phyloP scores from a whole-genome alignment of 768 basidiomycete species.

The Psilocybe subaeruginosa region DNA sequence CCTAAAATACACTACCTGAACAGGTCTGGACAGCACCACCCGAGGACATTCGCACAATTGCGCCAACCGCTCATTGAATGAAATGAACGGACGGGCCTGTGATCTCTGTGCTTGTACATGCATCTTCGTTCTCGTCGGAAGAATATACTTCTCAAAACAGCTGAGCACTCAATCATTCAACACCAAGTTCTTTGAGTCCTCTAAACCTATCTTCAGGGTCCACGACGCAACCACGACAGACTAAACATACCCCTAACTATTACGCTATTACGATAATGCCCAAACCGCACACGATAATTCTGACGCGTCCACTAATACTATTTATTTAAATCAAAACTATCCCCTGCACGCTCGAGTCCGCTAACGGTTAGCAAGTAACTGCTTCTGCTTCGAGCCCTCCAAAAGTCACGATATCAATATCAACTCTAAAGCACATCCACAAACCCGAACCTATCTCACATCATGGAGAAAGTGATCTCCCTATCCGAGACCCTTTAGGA shows the following conservation, averaged over 20 bases:
- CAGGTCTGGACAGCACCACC: neutral
- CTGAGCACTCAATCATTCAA: too few relatives aligned
- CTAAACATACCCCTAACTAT: too few relatives aligned
- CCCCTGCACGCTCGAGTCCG: neutral
- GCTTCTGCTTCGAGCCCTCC: neutral
- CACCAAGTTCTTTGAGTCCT: too few relatives aligned
- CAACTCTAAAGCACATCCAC: neutral
- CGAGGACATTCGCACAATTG: neutral
- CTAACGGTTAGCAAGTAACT: neutral
- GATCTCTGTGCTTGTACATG: too few relatives aligned
- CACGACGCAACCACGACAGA: too few relatives aligned
- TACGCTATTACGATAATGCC: too few relatives aligned
- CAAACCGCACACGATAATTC: too few relatives aligned
- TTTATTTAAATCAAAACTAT: too few relatives aligned
- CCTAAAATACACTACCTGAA: neutral
- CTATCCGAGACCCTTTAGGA: neutral
- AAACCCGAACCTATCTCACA: neutral
- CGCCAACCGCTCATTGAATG: neutral
- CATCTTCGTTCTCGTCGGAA: too few relatives aligned
- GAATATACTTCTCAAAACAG: too few relatives aligned
- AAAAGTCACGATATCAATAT: neutral
- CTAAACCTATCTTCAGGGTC: too few relatives aligned
- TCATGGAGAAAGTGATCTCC: neutral
- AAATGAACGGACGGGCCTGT: neutral
- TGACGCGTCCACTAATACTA: too few relatives aligned